Percentiles rank a stretch among this genome's conserved stretches.
Conservation (phyloP, 2,329 filamentous ascomycete genomes). For the Grosmannia serpens region DNA sequence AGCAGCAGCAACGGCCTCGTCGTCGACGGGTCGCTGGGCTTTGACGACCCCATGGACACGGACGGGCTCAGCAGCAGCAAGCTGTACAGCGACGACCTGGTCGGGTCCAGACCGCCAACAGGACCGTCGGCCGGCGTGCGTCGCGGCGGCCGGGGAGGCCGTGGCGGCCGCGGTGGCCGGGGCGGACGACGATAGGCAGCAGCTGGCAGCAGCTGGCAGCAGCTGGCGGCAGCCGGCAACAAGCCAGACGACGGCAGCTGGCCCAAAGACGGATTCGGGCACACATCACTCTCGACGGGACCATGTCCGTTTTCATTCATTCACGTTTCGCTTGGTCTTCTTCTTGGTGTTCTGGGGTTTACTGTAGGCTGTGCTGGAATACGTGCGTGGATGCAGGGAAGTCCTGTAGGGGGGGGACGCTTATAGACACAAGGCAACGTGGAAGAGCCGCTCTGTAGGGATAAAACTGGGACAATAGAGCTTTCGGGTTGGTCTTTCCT, state of each 20-base stretch:
- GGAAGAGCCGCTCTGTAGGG: not conserved
- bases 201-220: not conserved
- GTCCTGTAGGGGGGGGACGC: not conserved
- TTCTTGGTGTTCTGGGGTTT: not conserved
- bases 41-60: constrained; percentile 35
- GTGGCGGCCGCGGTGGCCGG: not conserved
- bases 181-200: not conserved
- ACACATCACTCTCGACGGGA: not conserved
- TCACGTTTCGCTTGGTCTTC: not conserved
- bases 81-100: constrained; percentile 39
- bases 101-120: constrained; percentile 5
- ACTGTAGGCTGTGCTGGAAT: not conserved
- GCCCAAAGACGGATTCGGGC: not conserved
- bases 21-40: constrained; percentile 43
- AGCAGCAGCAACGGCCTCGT: constrained; percentile 26
- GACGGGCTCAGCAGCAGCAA: constrained; percentile 17
- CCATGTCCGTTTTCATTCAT: not conserved
- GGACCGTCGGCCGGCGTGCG: not conserved
- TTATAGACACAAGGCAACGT: not conserved
- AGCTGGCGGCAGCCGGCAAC: too few relatives aligned
- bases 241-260: too few relatives aligned
- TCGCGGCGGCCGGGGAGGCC: constrained; percentile 5
- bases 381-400: not conserved
- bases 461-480: not conserved
- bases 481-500: not conserved